Percentiles rank a stretch among this genome's conserved stretches.
Conservation (phyloP, 805 yeast species). For the Isabelozyma rhagii region DNA sequence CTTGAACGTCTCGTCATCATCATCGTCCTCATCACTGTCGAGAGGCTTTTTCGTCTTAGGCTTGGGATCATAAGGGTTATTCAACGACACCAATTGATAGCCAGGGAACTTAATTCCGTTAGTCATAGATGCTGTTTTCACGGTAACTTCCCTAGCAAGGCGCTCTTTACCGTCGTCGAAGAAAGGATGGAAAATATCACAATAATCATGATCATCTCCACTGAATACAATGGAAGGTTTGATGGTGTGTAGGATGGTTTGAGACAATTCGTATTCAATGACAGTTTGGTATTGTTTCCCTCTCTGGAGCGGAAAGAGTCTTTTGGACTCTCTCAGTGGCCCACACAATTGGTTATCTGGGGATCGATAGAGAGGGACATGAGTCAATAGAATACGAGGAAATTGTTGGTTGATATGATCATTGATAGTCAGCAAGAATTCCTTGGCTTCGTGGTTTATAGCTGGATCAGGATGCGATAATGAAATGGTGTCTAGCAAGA, state of each 20-base stretch:
- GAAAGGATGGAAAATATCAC: constrained; percentile 63
- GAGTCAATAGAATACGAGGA: constrained; percentile 74
- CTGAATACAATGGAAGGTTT: constrained; percentile 72
- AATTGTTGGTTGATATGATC: constrained; percentile 20
- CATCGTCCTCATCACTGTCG: neutral
- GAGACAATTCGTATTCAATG: constrained; percentile 58
- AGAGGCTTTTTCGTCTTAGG: neutral
- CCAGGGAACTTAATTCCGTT: constrained; percentile 89
- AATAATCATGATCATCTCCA: constrained; percentile 97
- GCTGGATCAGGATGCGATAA: constrained; percentile 53
- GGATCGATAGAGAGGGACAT: constrained; percentile 82
- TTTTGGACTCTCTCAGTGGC: constrained; percentile 63
- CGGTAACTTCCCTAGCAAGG: constrained; percentile 73
- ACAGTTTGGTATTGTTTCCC: constrained; percentile 93
- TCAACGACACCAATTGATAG: constrained; percentile 72
- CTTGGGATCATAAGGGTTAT: constrained; percentile 36
- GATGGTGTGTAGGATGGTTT: constrained; percentile 53
- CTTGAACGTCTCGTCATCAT: constrained; percentile 16
- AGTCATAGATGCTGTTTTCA: constrained; percentile 89
- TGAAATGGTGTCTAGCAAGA: constrained; percentile 81
- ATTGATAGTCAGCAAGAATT: constrained; percentile 44
- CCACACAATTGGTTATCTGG: constrained; percentile 69
- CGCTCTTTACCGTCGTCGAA: constrained; percentile 9
- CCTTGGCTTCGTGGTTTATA: constrained; percentile 48
- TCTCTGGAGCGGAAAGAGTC: constrained; percentile 59